Evolutionary conservation across 306 rosid genomes (phyloP).

Genomic region (Dalbergia oliveri): DNA sequence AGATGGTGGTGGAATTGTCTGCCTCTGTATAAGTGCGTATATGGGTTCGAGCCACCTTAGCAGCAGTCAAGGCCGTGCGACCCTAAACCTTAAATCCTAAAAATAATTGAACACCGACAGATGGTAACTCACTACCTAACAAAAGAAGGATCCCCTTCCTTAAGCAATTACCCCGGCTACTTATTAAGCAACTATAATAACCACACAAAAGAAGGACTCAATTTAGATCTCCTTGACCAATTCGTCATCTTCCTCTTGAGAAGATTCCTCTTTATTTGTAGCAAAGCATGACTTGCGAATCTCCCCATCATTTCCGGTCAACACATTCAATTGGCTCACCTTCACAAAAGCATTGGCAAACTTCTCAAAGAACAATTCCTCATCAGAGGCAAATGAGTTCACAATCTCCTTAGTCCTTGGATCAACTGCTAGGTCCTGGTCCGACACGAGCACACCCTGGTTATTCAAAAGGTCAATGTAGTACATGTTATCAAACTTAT

Average conservation of each 20-base stretch:
- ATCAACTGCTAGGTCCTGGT: conserved; percentile 57
- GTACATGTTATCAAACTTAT: conserved; percentile 66
- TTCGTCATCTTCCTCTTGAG: conserved; percentile 25
- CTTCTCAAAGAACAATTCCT: conserved; percentile 55
- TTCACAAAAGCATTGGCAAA: conserved; percentile 57
- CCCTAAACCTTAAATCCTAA: too few relatives aligned
- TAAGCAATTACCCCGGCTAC: too few relatives aligned
- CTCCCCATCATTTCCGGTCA: conserved; percentile 60
- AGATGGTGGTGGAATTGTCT: too few relatives aligned
- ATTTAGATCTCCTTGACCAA: background rate
- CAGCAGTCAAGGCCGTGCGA: too few relatives aligned
- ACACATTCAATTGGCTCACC: conserved; percentile 64
- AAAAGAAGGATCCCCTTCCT: too few relatives aligned
- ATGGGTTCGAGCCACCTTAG: too few relatives aligned
- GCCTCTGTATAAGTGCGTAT: too few relatives aligned
- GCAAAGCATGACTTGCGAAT: conserved; percentile 47
- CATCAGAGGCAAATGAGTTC: conserved; percentile 51
- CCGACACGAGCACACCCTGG: conserved; percentile 66
- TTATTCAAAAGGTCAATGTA: conserved; percentile 63
- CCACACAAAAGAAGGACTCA: background rate
- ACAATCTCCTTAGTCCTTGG: conserved; percentile 54
- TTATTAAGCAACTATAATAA: too few relatives aligned
- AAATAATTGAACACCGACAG: too few relatives aligned
- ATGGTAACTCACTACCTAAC: too few relatives aligned
- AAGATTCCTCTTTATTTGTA: background rate